These are phyloP conservation scores for Macrolepiota dolichaula DNA, from an alignment of 768 basidiomycete species.

Conservation along the genomic window DNA sequence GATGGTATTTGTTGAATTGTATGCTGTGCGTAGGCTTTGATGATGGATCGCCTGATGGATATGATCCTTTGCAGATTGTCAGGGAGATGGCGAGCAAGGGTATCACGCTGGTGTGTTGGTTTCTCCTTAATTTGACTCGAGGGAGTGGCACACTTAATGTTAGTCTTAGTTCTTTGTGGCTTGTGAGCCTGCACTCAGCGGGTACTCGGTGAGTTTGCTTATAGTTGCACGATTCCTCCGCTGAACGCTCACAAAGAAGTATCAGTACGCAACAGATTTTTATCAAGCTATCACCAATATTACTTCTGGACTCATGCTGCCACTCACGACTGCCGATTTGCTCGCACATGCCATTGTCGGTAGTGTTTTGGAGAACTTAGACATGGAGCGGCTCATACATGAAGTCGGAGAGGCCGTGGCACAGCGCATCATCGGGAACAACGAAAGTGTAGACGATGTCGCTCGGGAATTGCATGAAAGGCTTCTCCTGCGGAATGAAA, in stretches of 20 bases:
- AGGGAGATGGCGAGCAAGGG: conserved; percentile 88
- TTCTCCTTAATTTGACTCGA: neutral
- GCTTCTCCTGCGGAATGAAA: conserved; percentile 87
- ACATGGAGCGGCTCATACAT: conserved; percentile 94
- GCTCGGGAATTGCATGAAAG: conserved; percentile 92
- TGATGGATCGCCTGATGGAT: conserved; percentile 90
- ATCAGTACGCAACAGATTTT: conserved; percentile 88
- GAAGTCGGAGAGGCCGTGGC: conserved; percentile 95
- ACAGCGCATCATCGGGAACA: conserved; percentile 85
- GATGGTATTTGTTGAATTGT: conserved; percentile 9
- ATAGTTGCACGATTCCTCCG: neutral
- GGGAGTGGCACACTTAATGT: conserved; percentile 8
- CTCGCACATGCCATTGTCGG: conserved; percentile 96
- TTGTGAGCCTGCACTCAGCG: conserved; percentile 93
- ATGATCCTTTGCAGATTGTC: conserved; percentile 85
- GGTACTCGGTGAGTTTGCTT: conserved; percentile 67
- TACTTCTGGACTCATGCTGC: conserved; percentile 94
- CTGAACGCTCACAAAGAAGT: conserved; percentile 4
- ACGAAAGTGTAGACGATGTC: conserved; percentile 96
- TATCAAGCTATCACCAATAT: conserved; percentile 91
- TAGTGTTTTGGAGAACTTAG: conserved; percentile 94
- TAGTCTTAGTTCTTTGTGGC: conserved; percentile 90
- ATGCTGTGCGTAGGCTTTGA: conserved; percentile 64
- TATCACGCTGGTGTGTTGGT: conserved; percentile 76
- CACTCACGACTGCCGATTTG: conserved; percentile 91